phyloP scores from a whole-genome alignment of 2,329 filamentous ascomycete species.

The Acrocalymma vagum region DNA sequence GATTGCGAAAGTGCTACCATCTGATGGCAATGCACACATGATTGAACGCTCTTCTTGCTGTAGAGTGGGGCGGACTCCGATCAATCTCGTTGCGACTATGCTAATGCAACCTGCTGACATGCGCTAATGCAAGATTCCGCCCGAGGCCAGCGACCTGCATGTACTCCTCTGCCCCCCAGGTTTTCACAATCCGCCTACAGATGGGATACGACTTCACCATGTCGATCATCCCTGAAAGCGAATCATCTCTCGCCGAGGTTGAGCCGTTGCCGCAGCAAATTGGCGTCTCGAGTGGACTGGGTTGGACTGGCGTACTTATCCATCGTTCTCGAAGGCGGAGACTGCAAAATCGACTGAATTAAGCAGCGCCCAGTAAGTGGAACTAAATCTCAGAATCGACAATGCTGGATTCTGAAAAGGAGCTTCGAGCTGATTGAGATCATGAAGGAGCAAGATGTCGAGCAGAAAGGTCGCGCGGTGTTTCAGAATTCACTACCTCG shows the following conservation, averaged over 20 bases:
- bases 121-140: conserved; percentile 3
- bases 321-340: background rate
- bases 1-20: too few relatives aligned
- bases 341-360: conserved; percentile 4
- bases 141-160: conserved; percentile 1
- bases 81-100: background rate
- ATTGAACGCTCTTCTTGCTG: too few relatives aligned
- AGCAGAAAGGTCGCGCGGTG: conserved; percentile 1
- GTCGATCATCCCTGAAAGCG: background rate
- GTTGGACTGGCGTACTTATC: conserved; percentile 4
- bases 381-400: too few relatives aligned
- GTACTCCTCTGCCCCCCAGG: background rate
- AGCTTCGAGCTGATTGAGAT: background rate
- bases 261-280: conserved; percentile 3
- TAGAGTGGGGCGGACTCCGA: background rate
- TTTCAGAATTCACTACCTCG: background rate
- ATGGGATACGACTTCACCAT: too few relatives aligned
- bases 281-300: background rate
- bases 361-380: background rate
- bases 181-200: too few relatives aligned
- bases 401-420: too few relatives aligned
- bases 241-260: background rate
- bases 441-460: background rate
- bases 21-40: too few relatives aligned
- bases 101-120: conserved; percentile 6